Conservation (phyloP, 495 filamentous ascomycete species). For the Lasiosphaeriaceae sp. region DNA sequence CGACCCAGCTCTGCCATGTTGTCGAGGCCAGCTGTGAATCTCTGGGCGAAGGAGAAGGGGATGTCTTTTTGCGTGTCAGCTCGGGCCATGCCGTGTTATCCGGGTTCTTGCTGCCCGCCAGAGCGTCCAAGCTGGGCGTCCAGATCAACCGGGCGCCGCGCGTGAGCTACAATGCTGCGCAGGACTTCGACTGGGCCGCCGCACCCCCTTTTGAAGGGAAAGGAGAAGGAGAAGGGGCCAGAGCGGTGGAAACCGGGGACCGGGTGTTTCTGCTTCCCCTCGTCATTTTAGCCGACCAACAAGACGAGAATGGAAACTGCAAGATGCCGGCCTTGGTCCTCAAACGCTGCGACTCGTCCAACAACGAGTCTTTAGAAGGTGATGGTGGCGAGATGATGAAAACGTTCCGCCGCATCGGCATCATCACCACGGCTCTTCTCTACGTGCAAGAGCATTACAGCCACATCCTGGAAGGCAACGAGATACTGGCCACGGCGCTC, state of each 20-base stretch:
- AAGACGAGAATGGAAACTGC: not conserved
- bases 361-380: not conserved
- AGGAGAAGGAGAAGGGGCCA: not conserved
- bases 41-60: not conserved
- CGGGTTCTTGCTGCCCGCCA: not conserved
- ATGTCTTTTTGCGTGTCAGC: not conserved
- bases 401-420: not conserved
- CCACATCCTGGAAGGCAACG: not conserved
- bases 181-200: not conserved
- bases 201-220: not conserved
- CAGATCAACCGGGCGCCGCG: not conserved
- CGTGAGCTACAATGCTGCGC: not conserved
- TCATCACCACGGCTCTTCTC: not conserved
- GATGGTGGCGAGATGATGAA: not conserved
- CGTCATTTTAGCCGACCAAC: not conserved
- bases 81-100: not conserved
- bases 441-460: not conserved
- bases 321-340: not conserved
- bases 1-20: not conserved
- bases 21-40: not conserved
- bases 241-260: not conserved
- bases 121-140: not conserved
- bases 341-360: not conserved
- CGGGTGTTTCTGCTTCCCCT: not conserved
- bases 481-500: not conserved